Base-by-base conservation (phyloP, 108 stramenopile genomes). In the Cyclotella kingstonii region DNA sequence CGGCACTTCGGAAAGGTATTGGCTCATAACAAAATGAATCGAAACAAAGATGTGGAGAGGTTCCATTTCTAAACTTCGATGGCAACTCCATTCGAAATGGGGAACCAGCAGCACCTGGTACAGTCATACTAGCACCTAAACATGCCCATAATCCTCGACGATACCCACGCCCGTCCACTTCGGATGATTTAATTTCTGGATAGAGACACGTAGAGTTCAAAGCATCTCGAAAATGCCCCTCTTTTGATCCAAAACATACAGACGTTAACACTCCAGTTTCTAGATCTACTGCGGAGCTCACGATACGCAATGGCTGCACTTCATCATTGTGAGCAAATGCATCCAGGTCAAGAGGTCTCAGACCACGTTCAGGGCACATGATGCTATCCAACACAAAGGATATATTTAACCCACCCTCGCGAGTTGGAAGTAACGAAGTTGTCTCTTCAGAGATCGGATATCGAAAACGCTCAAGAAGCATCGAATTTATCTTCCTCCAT, bases 11-110 rank as follows among this genome's bases (percentile, higher is more conserved):
- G 40, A 78, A 87, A 6, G 90, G 90, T 30, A 91, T 55, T 3
- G 90, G 86, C 54, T 91, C 90, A 51, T 84, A 88, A 51, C 84
- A 85, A 72, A 91, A 91, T 22, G 90, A 86, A 79, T 91, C 90
- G 60, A 85, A 91, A 42, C 54, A 65, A 18, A 60, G 43, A 53
- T 67, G 56, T 0, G 57, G 67, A 25, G 57, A 25, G 3, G 47
- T 33, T 15, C 56, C 56, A 23, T 27, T 27, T 0, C 60, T 41
- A 8, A 57, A 35, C n/a, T 53, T 52, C 21, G 56, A 58, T 61
- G 70, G 64, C 52, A 78, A 56, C 33, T 64, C 38, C 73, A 91
- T 40, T 8, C 52, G 48, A 38, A 84, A 59, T 6, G 90, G 90
- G 9, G 79, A 66, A 5, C 90, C 86, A 19, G 86, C 85, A 22